Evolutionary conservation across 192 early-diverging fungal species (phyloP).

Genomic region (Diversispora eburnea): DNA sequence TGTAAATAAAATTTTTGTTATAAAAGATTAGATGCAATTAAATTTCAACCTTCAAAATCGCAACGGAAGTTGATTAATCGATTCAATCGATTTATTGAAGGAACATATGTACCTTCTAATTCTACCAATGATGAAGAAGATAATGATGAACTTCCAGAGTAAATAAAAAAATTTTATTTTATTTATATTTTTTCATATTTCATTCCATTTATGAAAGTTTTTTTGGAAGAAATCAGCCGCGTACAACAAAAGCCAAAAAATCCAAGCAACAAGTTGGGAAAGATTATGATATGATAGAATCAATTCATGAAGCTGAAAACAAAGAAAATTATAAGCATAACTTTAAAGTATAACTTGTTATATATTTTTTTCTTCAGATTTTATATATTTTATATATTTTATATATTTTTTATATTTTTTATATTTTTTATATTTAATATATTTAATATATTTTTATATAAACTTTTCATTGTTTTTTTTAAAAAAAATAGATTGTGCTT

Average conservation of each 20-base stretch:
- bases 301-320: constrained; percentile 30
- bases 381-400: background rate
- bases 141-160: background rate
- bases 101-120: constrained; percentile 25
- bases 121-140: background rate
- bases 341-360: constrained; percentile 27
- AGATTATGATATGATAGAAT: constrained; percentile 29
- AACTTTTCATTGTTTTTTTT: background rate
- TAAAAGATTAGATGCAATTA: constrained; percentile 48
- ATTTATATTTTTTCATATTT: background rate
- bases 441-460: background rate
- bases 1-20: background rate
- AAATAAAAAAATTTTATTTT: constrained; percentile 21
- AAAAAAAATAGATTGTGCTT: constrained; percentile 44
- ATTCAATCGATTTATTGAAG: constrained; percentile 55
- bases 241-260: too few species aligned
- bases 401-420: background rate
- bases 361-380: background rate
- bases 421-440: background rate
- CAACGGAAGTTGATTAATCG: constrained; percentile 66
- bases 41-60: constrained; percentile 57
- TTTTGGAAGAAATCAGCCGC: too few species aligned
- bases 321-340: constrained; percentile 35
- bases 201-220: too few species aligned
- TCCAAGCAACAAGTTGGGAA: constrained; percentile 32